A percentile compares a stretch with the other conserved stretches of the same genome.
phyloP scores from a whole-genome alignment of 495 filamentous ascomycete species.

The Daldinia concentrica region DNA sequence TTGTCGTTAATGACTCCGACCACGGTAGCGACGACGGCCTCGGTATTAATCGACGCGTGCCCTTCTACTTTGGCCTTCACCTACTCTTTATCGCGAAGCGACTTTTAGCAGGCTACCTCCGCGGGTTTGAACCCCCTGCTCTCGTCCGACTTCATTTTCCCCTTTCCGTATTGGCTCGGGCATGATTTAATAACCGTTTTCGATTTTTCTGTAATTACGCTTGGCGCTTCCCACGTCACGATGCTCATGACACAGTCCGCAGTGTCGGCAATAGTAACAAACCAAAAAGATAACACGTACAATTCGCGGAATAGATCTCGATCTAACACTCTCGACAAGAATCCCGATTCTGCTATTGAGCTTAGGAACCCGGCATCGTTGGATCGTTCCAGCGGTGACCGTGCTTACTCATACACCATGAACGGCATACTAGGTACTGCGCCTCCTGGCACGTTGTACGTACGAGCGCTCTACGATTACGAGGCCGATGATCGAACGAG shows the following conservation, averaged over 20 bases:
- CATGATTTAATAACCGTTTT: slow-evolving; percentile 41
- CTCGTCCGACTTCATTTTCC: slow-evolving; percentile 25
- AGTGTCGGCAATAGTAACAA: slow-evolving; percentile 57
- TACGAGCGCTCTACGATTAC: slow-evolving; percentile 96
- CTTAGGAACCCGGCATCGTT: slow-evolving; percentile 49
- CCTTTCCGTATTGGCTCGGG: slow-evolving; percentile 22
- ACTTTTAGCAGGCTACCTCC: slow-evolving; percentile 16
- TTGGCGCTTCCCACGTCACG: slow-evolving; percentile 48
- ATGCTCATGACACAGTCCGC: slow-evolving; percentile 63
- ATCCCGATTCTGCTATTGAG: slow-evolving; percentile 45
- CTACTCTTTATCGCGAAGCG: slow-evolving; percentile 15
- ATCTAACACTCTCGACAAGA: slow-evolving; percentile 45
- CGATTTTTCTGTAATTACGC: slow-evolving; percentile 32
- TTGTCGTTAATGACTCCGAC: slow-evolving; percentile 29
- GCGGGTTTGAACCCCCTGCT: slow-evolving; percentile 24
- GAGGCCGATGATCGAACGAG: slow-evolving; percentile 96
- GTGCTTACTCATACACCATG: slow-evolving; percentile 60
- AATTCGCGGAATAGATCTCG: slow-evolving; percentile 47
- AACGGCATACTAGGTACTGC: slow-evolving; percentile 75
- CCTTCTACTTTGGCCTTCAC: slow-evolving; percentile 15
- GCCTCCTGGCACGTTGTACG: slow-evolving; percentile 83
- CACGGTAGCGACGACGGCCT: slow-evolving; percentile 28
- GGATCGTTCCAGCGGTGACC: slow-evolving; percentile 50
- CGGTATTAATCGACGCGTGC: slow-evolving; percentile 22
- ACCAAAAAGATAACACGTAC: slow-evolving; percentile 53